phyloP scores from a whole-genome alignment of 257 asterid genomes.

The Nicotiana knightiana region DNA sequence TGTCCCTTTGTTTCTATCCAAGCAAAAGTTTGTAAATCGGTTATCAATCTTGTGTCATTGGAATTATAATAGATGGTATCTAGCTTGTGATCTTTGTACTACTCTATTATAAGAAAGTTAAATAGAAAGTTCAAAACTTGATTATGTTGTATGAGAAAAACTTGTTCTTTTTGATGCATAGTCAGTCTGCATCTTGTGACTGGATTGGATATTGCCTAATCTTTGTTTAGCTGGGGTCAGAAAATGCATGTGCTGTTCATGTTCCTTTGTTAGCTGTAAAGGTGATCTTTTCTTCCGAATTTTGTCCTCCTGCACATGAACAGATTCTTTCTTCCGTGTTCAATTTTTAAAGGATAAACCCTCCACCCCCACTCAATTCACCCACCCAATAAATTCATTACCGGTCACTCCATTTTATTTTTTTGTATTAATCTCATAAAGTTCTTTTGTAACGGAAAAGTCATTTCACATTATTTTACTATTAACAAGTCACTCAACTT shows the following conservation, averaged over 20 bases:
- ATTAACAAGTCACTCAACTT: not conserved
- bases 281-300: slow-evolving; percentile 6
- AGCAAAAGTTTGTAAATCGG: slow-evolving; percentile 5
- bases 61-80: not conserved
- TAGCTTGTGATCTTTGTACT: not conserved
- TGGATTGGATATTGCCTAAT: not conserved
- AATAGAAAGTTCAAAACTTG: not conserved
- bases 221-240: not conserved
- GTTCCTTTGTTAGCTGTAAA: slow-evolving; percentile 22
- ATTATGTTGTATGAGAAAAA: not conserved
- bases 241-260: not conserved
- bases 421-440: no score
- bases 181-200: not conserved
- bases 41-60: not conserved
- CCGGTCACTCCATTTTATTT: no score
- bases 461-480: no score
- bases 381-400: not conserved
- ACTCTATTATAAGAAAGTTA: not conserved
- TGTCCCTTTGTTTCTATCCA: not conserved
- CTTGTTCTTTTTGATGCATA: not conserved
- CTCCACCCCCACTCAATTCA: not conserved
- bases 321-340: slow-evolving; percentile 12
- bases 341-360: not conserved
- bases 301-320: slow-evolving; percentile 13
- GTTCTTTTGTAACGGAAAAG: no score